phyloP scores from a whole-genome alignment of 2,329 filamentous ascomycete genomes.

The Aspergillus udagawae region DNA sequence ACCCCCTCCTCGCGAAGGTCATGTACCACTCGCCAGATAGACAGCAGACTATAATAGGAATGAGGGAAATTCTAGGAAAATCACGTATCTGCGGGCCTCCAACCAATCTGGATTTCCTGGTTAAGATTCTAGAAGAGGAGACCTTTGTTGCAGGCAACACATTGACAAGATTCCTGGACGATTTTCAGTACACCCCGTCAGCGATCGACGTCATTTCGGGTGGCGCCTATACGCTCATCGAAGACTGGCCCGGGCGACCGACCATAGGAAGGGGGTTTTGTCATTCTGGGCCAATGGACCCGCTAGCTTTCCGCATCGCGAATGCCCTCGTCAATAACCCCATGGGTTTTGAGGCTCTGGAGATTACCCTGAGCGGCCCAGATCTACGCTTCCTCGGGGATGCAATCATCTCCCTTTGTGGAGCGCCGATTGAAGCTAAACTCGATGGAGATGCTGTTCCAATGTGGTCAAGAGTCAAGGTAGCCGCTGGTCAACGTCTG shows the following conservation, averaged over 20 bases:
- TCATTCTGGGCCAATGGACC: conserved; percentile 60
- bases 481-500: conserved; percentile 50
- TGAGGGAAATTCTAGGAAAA: conserved; percentile 42
- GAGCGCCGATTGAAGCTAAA: conserved; percentile 50
- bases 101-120: conserved; percentile 56
- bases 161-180: conserved; percentile 53
- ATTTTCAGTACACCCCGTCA: conserved; percentile 47
- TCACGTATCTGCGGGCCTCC: conserved; percentile 52
- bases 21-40: conserved; percentile 50
- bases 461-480: conserved; percentile 54
- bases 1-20: conserved; percentile 56
- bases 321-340: conserved; percentile 59
- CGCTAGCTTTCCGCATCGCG: conserved; percentile 54
- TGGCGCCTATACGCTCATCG: conserved; percentile 56
- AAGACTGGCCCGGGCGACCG: conserved; percentile 57
- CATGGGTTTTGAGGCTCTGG: conserved; percentile 50
- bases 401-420: conserved; percentile 55
- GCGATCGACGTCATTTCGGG: conserved; percentile 55
- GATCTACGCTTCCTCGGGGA: conserved; percentile 53
- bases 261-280: conserved; percentile 56
- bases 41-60: conserved; percentile 41
- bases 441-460: conserved; percentile 49
- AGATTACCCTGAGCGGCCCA: conserved; percentile 59
- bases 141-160: conserved; percentile 50
- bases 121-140: conserved; percentile 45